Base-by-base conservation (phyloP, 2,329 filamentous ascomycete species). In the Orbilia oligospora region DNA sequence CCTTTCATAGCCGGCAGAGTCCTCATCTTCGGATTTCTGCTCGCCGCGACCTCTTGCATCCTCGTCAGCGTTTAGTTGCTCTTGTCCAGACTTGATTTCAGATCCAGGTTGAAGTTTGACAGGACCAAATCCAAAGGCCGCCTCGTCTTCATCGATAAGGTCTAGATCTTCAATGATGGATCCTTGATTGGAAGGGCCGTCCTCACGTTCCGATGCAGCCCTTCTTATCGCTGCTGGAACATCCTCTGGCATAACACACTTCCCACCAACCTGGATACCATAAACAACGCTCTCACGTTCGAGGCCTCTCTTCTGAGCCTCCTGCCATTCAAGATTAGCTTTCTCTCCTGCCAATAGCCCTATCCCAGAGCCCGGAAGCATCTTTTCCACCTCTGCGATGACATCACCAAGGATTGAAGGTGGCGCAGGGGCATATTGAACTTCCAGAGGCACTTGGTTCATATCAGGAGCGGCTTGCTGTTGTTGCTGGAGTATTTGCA, bases 161-260 rank as follows among this genome's bases (percentile, higher is more conserved):
- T 38, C 64, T 2, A 46, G 3, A 20, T 58, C 24, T 9, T 48
- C 48, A 18, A 33, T 5, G 10, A 18, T 1, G 4, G 24, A 6
- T 27, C 44, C 56, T 1, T 6, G 56, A 2, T 64, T 8, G 5
- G 22, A 2, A n/a, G 30, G n/a, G 30, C 20, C 63, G 16, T 41
- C 38, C 2, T 58, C 75, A 14, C 70, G 68, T 51, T 79, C 75
- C 5, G 55, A 46, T 22, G 68, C 75, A 5, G 75, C 75, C 16
- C 41, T 24, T 38, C 75, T 68, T 67, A 79, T 79, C 44, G 75
- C 75, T 3, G 58, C 55, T 16, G 75, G 63, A 56, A 79, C 75
- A 10, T 79, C 70, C n/a, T 79, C 16, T 24, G 68, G 53, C 68
- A 79, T 72, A 14, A 79, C 75, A 51, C 75, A 79, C 36, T 73